phyloP scores from a whole-genome alignment of 768 basidiomycete genomes.

The Amanita fuliginea region DNA sequence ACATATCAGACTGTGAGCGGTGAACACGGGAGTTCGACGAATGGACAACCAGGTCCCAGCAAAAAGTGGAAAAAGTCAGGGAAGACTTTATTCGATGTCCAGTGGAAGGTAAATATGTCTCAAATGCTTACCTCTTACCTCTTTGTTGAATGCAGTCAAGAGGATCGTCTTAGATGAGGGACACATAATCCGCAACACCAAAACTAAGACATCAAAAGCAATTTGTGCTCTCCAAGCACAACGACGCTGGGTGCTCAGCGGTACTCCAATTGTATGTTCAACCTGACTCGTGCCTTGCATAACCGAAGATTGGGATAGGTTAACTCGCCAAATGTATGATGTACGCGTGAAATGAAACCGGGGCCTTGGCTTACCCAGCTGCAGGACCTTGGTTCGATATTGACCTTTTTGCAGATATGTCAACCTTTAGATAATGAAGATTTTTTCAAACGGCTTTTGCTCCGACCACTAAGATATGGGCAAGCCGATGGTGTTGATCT shows the following conservation, averaged over 20 bases:
- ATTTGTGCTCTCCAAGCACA: constrained; percentile 54
- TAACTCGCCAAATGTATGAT: constrained; percentile 58
- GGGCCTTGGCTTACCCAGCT: not conserved
- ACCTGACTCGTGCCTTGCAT: not conserved
- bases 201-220: constrained; percentile 73
- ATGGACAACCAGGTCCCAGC: constrained; percentile 19
- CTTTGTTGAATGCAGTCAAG: constrained; percentile 18
- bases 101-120: constrained; percentile 60
- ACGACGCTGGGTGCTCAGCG: constrained; percentile 71
- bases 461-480: constrained; percentile 69
- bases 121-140: not conserved
- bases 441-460: constrained; percentile 67
- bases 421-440: constrained; percentile 74
- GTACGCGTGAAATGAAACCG: not conserved
- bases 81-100: constrained; percentile 49
- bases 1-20: constrained; percentile 67
- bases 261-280: constrained; percentile 78
- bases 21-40: constrained; percentile 30
- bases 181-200: constrained; percentile 77
- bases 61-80: constrained; percentile 57
- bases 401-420: constrained; percentile 82
- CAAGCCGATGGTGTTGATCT: constrained; percentile 58
- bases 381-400: constrained; percentile 81
- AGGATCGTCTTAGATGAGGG: constrained; percentile 84
- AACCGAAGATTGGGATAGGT: constrained; percentile 32